phyloP scores from a whole-genome alignment of 176 grass and related monocot genomes.

The maize (Zea mays) region Zm-B73-REFERENCE-NAM-5.0 NC_050102.1:34896501-34897000 shows the following conservation, averaged over 20 bases:
- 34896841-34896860: slow-evolving; percentile 42
- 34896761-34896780: slow-evolving; percentile 80
- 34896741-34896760: slow-evolving; percentile 71
- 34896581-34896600: slow-evolving; percentile 62
- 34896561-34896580: slow-evolving; percentile 60
- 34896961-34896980: slow-evolving; percentile 46
- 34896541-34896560: slow-evolving; percentile 77
- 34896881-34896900: slow-evolving; percentile 60
- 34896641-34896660: slow-evolving; percentile 80
- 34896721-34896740: slow-evolving; percentile 48
- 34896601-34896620: slow-evolving; percentile 61
- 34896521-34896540: slow-evolving; percentile 94
- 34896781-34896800: slow-evolving; percentile 69
- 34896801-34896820: slow-evolving; percentile 55
- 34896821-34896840: slow-evolving; percentile 41
- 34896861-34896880: slow-evolving; percentile 59
- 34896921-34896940: slow-evolving; percentile 80
- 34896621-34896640: slow-evolving; percentile 65
- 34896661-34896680: slow-evolving; percentile 82
- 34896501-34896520: slow-evolving; percentile 48
- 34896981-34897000: not conserved
- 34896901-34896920: slow-evolving; percentile 64
- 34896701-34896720: slow-evolving; percentile 85
- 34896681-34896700: slow-evolving; percentile 76
- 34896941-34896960: slow-evolving; percentile 74